Conservation (phyloP, 1,284 basidiomycete species). For the Phylloboletellus chloephorus region DNA sequence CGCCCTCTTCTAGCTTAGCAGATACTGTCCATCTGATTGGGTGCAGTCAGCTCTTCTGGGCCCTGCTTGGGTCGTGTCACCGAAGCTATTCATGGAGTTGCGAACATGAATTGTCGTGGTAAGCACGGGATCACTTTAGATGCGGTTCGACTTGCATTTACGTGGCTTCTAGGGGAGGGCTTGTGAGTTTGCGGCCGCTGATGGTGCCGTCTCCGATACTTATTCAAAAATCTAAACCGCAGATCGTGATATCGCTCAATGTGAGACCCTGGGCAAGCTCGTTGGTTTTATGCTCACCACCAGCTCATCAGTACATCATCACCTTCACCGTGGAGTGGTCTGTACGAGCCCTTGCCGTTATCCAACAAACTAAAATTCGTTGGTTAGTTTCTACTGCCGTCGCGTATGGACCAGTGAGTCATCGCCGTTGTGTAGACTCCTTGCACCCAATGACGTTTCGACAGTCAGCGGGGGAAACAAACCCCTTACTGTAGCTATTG, state of each 20-base stretch:
- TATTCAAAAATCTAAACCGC: not conserved
- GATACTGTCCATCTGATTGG: constrained; percentile 7
- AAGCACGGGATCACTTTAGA: not conserved
- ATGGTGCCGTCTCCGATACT: not conserved
- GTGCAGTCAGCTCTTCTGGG: not conserved
- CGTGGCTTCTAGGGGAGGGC: constrained; percentile 7
- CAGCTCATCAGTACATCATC: constrained; percentile 1
- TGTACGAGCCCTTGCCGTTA: not conserved
- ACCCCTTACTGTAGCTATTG: constrained; percentile 5
- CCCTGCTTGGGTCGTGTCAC: constrained; percentile 1
- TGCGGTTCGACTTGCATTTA: not conserved
- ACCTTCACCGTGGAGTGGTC: constrained; percentile 9
- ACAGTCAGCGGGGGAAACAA: constrained; percentile 16
- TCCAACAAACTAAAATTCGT: not conserved
- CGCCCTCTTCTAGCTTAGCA: not conserved
- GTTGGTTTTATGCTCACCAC: not conserved
- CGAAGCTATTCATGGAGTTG: constrained; percentile 4
- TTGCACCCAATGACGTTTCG: not conserved
- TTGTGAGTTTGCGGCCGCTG: constrained; percentile 7
- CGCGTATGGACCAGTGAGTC: constrained; percentile 18
- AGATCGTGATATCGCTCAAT: not conserved
- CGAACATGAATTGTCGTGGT: constrained; percentile 4
- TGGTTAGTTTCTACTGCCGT: constrained; percentile 16
- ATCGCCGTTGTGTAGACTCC: not conserved
- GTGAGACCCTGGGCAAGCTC: not conserved